Conservation (phyloP, 495 filamentous ascomycete genomes). For the Neurospora sp. region DNA sequence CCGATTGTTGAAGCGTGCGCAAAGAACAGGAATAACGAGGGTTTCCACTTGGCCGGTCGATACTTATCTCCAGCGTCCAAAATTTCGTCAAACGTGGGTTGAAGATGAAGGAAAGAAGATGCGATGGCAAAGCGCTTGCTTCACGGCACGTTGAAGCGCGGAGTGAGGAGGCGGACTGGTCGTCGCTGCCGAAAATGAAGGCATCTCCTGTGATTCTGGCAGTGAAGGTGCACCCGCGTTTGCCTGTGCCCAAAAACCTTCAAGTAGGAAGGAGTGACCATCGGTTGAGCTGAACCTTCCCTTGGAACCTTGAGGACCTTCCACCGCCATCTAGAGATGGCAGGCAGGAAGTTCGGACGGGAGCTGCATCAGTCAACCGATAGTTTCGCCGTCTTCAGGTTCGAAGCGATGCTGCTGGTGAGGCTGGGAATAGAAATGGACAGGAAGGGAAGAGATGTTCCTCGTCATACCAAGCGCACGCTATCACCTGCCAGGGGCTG, state of each 20-base stretch:
- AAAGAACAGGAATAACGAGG: background rate
- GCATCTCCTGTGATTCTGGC: background rate
- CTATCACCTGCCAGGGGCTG: background rate
- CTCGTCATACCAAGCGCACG: background rate
- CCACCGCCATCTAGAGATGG: background rate
- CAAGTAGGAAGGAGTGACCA: background rate
- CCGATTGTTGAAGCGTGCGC: background rate
- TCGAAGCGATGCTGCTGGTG: background rate
- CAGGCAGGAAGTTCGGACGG: background rate
- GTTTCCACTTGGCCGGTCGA: background rate
- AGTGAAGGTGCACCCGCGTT: background rate
- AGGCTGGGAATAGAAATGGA: background rate
- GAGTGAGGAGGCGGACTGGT: background rate
- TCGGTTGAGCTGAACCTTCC: background rate
- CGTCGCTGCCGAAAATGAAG: background rate
- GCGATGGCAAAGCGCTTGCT: background rate
- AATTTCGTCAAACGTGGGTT: background rate
- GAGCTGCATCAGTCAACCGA: background rate
- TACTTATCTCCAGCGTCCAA: background rate
- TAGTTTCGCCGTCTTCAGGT: background rate
- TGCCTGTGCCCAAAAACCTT: background rate
- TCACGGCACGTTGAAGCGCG: background rate
- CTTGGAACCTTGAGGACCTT: background rate
- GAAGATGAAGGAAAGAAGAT: background rate
- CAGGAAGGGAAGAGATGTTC: background rate